Evolutionary conservation across 1,284 basidiomycete genomes (phyloP), one percentile per base, ranked within the genome.

Genomic region (Ustilago cynodontis): DNA sequence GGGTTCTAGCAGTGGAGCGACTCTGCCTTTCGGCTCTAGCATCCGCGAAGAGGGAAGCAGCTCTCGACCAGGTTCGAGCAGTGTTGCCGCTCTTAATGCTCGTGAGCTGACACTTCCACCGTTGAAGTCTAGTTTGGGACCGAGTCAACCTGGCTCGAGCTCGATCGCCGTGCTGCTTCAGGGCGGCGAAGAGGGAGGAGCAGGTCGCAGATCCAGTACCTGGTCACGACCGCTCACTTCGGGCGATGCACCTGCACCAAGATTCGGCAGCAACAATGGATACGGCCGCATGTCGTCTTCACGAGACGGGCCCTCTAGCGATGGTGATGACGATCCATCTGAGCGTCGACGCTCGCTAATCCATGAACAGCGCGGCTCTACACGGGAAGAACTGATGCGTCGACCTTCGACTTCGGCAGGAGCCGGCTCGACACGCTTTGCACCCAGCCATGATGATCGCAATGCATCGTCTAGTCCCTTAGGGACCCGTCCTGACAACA

Each of bases 341-440:
- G 74, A 70, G 3, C 74, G 74, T 16, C 55, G 74, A 16, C 63
- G 59, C 22, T 66, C 62, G 16, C 37, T 76, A 29, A 51, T 47
- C 14, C 28, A 65, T 18, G 65, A 65, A 4, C 55, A 50, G 6
- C 55, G 53, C n/a, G 63, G 45, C 16, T 57, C 74, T 10, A 54
- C 63, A 16, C 37, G 62, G 3, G 65, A 68, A 11, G 66, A 53
- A 11, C 60, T 72, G 28, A 47, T 47, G 55, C 56, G 70, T 33
- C 49, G 74, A 16, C 74, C 74, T 16, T 77, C 69, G n/a, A 77
- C 74, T 6, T 72, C 69, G 9, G 74, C 74, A 20, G 74, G 74
- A 33, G 74, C 69, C 1, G 70, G 65, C 22, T 65, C 68, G 49
- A 72, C 74, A 14, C 65, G 70, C 18, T 77, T 72, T 22, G 69